Evolutionary conservation across 2,329 filamentous ascomycete genomes (phyloP).

Genomic region (Aspergillus sp.): DNA sequence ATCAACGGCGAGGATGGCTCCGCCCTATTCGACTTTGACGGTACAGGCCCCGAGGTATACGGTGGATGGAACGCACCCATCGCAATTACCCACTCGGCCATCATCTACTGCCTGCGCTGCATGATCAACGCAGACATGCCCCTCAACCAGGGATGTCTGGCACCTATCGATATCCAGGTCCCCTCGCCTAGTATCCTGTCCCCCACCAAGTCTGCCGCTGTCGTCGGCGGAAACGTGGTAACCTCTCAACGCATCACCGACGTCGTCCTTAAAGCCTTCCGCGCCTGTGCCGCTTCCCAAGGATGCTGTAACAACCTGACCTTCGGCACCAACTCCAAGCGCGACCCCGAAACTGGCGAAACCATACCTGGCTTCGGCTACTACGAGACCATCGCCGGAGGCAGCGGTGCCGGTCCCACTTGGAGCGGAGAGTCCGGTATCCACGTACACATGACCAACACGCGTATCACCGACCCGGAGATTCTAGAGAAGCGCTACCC

Average conservation of each 20-base stretch:
- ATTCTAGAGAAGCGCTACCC: conserved; percentile 80
- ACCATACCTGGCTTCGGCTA: conserved; percentile 77
- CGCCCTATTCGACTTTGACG: conserved; percentile 75
- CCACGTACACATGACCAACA: conserved; percentile 87
- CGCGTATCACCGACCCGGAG: conserved; percentile 79
- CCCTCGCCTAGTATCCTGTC: conserved; percentile 70
- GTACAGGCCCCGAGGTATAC: conserved; percentile 78
- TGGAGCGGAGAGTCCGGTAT: conserved; percentile 79
- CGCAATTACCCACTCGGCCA: conserved; percentile 79
- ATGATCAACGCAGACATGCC: conserved; percentile 81
- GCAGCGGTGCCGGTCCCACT: conserved; percentile 71
- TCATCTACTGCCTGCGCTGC: conserved; percentile 82
- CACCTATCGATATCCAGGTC: conserved; percentile 73
- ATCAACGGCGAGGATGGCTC: conserved; percentile 75
- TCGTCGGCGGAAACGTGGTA: conserved; percentile 80
- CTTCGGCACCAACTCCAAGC: conserved; percentile 73
- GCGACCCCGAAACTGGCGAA: conserved; percentile 57
- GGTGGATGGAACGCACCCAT: conserved; percentile 79
- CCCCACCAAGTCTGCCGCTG: conserved; percentile 74
- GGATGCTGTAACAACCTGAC: conserved; percentile 85
- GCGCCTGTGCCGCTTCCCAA: conserved; percentile 75
- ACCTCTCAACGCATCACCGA: conserved; percentile 80
- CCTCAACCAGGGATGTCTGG: conserved; percentile 81
- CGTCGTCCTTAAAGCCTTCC: conserved; percentile 78
- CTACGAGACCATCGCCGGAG: conserved; percentile 85